A percentile compares a stretch with the other conserved stretches of the same genome.
Conservation (phyloP, 768 basidiomycete genomes). For the Kwoniella bestiolae region DNA sequence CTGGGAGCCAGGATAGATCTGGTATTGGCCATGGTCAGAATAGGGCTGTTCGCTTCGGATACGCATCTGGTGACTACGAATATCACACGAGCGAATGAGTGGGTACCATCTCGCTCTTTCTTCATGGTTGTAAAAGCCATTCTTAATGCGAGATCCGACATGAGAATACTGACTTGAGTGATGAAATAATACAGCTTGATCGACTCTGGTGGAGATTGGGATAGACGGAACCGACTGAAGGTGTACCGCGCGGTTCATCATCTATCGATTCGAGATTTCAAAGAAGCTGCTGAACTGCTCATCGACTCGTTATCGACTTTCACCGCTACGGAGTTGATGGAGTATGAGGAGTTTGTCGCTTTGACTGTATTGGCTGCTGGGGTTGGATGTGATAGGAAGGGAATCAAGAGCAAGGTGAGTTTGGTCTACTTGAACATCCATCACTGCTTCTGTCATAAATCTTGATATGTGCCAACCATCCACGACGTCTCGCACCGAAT, state of each 20-base stretch:
- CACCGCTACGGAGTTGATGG: constrained; percentile 84
- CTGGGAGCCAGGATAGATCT: constrained; percentile 93
- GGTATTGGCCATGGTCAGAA: constrained; percentile 80
- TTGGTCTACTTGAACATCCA: not conserved
- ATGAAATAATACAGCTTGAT: constrained; percentile 76
- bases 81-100: constrained; percentile 81
- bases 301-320: constrained; percentile 92
- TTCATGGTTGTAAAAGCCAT: too few species aligned
- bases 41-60: constrained; percentile 89
- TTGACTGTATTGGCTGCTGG: constrained; percentile 80
- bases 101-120: constrained; percentile 55
- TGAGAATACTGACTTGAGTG: too few species aligned
- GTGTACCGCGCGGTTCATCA: constrained; percentile 88
- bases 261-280: constrained; percentile 88
- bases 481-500: too few species aligned
- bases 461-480: too few species aligned
- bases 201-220: constrained; percentile 97
- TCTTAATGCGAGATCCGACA: too few species aligned
- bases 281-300: constrained; percentile 78
- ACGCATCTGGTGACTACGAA: constrained; percentile 70
- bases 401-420: constrained; percentile 85
- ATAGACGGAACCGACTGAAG: constrained; percentile 92
- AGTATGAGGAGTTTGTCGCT: constrained; percentile 87
- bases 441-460: not conserved
- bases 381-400: constrained; percentile 75